Conservation (phyloP, 805 yeast genomes). For the Metschnikowia similis region DNA sequence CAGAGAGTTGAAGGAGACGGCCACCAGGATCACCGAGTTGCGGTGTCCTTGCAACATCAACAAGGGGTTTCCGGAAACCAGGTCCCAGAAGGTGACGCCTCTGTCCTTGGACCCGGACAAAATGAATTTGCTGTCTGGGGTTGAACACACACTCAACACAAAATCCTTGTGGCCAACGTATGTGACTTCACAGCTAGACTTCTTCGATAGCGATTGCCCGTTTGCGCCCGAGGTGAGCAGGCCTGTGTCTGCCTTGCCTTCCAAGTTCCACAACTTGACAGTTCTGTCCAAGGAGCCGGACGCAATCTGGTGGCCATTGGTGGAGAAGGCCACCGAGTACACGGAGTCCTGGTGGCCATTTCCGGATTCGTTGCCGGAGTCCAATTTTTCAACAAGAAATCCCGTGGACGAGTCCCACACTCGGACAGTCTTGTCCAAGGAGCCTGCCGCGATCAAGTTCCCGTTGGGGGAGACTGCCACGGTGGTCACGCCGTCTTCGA, state of each 20-base stretch:
- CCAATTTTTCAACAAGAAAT: constrained; percentile 85
- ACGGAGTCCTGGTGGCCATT: constrained; percentile 97
- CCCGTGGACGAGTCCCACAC: constrained; percentile 97
- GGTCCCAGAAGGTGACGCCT: constrained; percentile 97
- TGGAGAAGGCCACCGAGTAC: constrained; percentile 89
- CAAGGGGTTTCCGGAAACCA: constrained; percentile 82
- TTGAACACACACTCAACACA: constrained; percentile 88
- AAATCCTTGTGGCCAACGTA: constrained; percentile 96
- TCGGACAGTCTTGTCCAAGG: constrained; percentile 89
- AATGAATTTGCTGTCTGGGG: constrained; percentile 88
- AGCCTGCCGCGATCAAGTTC: constrained; percentile 90
- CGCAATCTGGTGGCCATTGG: constrained; percentile 86
- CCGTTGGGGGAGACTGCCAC: constrained; percentile 97
- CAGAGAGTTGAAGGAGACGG: constrained; percentile 77
- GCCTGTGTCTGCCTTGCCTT: constrained; percentile 42
- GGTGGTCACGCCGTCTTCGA: constrained; percentile 97
- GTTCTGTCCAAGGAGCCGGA: constrained; percentile 95
- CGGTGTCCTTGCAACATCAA: constrained; percentile 96
- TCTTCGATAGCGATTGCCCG: constrained; percentile 21
- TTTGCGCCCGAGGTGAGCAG: constrained; percentile 17
- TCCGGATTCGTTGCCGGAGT: constrained; percentile 79
- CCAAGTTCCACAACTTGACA: constrained; percentile 91
- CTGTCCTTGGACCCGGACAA: constrained; percentile 95
- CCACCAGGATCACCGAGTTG: constrained; percentile 91
- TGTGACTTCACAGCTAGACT: constrained; percentile 78